phyloP scores from a whole-genome alignment of 257 asterid species.

The Solanum chmielewskii region DNA sequence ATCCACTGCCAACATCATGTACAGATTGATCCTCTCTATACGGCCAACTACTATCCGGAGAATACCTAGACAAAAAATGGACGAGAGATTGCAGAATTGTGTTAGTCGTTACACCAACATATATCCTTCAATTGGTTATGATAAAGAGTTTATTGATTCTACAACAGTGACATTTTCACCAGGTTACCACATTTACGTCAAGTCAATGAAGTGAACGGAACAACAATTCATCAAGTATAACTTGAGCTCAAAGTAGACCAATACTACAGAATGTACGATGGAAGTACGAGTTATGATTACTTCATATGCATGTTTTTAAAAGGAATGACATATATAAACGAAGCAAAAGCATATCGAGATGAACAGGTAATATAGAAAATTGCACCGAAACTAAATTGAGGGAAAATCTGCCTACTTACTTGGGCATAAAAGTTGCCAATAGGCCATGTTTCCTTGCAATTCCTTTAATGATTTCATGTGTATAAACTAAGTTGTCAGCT shows the following conservation, averaged over 20 bases:
- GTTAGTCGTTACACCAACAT: neutral
- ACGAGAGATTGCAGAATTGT: neutral
- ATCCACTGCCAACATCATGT: conserved; percentile 19
- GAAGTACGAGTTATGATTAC: neutral
- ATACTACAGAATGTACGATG: neutral
- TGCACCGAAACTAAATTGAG: neutral
- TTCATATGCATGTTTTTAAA: neutral
- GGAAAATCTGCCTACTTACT: conserved; percentile 32
- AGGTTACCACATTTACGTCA: neutral
- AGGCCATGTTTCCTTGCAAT: conserved; percentile 85
- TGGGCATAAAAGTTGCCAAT: conserved; percentile 83
- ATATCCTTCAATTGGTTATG: neutral
- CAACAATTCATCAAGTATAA: neutral
- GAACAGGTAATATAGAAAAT: neutral
- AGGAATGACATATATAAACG: neutral
- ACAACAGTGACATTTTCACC: neutral
- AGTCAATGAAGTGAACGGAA: neutral
- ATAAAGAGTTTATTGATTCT: neutral
- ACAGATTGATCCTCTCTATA: neutral
- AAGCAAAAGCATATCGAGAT: neutral
- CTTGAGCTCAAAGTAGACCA: neutral
- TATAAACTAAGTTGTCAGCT: conserved; percentile 61
- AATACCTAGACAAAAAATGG: conserved; percentile 28
- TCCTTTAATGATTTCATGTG: conserved; percentile 70
- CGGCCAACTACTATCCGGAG: neutral